phyloP scores from a whole-genome alignment of 2,329 filamentous ascomycete species.

The Emmonsia crescens region DNA sequence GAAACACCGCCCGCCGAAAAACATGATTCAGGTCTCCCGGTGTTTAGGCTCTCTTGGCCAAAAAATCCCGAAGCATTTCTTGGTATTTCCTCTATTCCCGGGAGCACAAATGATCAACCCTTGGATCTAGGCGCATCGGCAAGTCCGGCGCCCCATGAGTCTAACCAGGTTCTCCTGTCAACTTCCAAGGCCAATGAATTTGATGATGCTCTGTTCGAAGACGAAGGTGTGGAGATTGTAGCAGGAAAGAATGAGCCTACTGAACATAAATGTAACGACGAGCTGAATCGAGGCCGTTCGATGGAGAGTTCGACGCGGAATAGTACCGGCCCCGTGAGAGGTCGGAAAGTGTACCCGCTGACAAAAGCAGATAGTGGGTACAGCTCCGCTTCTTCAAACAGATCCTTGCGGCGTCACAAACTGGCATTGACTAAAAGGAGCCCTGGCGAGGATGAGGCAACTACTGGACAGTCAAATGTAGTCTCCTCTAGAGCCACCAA shows the following conservation, averaged over 20 bases:
- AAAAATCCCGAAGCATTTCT: not conserved
- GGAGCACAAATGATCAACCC: not conserved
- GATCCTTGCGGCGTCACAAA: not conserved
- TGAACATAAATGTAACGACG: not conserved
- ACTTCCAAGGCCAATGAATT: slow-evolving; percentile 1
- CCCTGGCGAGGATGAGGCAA: not conserved
- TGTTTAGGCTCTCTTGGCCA: slow-evolving; percentile 1
- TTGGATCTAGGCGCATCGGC: not conserved
- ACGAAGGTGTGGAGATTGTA: slow-evolving; percentile 8
- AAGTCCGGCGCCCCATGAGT: not conserved
- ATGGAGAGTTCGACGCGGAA: slow-evolving; percentile 9
- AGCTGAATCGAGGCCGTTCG: not conserved
- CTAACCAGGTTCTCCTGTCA: not conserved
- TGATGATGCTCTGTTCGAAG: not conserved
- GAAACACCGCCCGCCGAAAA: not conserved
- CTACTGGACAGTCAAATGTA: not conserved
- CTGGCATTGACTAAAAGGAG: not conserved
- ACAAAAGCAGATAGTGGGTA: slow-evolving; percentile 30
- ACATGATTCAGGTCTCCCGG: not conserved
- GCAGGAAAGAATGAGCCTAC: slow-evolving; percentile 9
- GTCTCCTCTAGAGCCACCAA: not conserved
- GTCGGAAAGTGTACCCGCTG: slow-evolving; percentile 17
- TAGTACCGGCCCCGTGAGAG: slow-evolving; percentile 2
- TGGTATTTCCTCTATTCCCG: not conserved
- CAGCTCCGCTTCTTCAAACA: slow-evolving; percentile 24